Evolutionary conservation across 768 basidiomycete genomes (phyloP), one percentile per base, ranked within the genome.

Genomic region (Lepiota venenata): DNA sequence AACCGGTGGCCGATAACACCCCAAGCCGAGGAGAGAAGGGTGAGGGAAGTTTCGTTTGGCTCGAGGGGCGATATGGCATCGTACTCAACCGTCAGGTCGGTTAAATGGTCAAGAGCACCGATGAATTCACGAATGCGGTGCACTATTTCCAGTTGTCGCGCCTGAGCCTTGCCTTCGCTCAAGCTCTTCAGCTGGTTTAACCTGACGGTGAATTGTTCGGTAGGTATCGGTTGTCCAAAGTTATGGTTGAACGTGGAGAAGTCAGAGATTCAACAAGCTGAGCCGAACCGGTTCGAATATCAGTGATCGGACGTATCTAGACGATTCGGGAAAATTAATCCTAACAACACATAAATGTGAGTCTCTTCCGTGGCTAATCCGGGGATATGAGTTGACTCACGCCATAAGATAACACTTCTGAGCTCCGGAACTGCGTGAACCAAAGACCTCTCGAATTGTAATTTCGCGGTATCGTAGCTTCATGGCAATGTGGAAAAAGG

Each of bases 401-500:
- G n/a, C 6, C 15, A 40, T 40, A n/a, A n/a, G n/a, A 40, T 40
- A n/a, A n/a, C n/a, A n/a, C 20, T 9, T 7, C n/a, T 20, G 9
- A 14, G 39, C 39, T 20, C 39, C 15, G 11, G 32, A 32, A 8
- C 32, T 32, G 10, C 32, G 32, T 32, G 32, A 11, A 11, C 32
- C 32, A 32, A 32, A 32, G 32, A 32, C 32, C 32, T 32, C 32
- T 8, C 32, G 20, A 14, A 40, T 2, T 40, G 39, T 9, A 40
- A 58, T 40, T 21, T 60, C 58, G 9, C 55, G 38, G 29, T 61
- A 63, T 11, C 52, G 16, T n/a, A 56, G 45, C 11, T 52, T 51
- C 60, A 63, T 58, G 10, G 59, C 65, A 22, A 69, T 55, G 47
- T 67, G 52, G 47, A 66, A 69, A 45, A 71, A 68, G 0, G 63